Base-by-base conservation (phyloP, 1,284 basidiomycete genomes). In the Crucibulum cyathiforme region DNA sequence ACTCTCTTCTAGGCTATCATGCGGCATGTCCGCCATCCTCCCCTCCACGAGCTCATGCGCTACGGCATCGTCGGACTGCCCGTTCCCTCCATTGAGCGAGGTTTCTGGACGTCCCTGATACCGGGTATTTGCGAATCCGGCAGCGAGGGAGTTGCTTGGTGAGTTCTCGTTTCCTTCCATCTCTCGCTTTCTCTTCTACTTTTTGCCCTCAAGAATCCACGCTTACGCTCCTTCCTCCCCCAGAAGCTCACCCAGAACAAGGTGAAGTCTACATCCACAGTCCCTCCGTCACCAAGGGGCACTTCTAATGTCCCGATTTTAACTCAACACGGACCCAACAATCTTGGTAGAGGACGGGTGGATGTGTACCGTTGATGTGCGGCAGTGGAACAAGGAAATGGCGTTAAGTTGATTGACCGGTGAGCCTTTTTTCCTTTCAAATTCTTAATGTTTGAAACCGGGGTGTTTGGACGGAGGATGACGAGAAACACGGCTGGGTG, bases 301-400 rank as follows among this genome's bases (percentile, higher is more conserved):
- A 31, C 31, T 31, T 31, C 31, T 5, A 5, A 24, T 90, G 95
- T 3, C 89, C 90, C 46, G 96, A 98, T 70, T n/a, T n/a, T n/a
- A n/a, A n/a, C 80, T 97, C 53, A 97, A 98, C 72, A 82, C 85
- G 53, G 96, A 98, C 78, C 83, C 83, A 71, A 80, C 70, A 24
- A 86, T 94, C 63, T 95, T 95, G 74, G 92, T 92, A 12, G 84
- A 85, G 58, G 94, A 96, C 65, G 93, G 94, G 0, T 96, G 93
- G 93, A 79, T 96, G 71, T 84, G 92, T 69, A 96, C 95, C 0
- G 95, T 94, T 37, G 95, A 97, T 71, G 86, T 97, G 46, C 92
- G 91, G 0, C 90, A 90, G 75, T 97, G 93, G 93, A 96, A 97
- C 72, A 63, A 81, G 2, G 91, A 97, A 70, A 95, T 94, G 19